Conservation (phyloP, 208 protist genomes). For the Herpetomonas muscarum region DNA sequence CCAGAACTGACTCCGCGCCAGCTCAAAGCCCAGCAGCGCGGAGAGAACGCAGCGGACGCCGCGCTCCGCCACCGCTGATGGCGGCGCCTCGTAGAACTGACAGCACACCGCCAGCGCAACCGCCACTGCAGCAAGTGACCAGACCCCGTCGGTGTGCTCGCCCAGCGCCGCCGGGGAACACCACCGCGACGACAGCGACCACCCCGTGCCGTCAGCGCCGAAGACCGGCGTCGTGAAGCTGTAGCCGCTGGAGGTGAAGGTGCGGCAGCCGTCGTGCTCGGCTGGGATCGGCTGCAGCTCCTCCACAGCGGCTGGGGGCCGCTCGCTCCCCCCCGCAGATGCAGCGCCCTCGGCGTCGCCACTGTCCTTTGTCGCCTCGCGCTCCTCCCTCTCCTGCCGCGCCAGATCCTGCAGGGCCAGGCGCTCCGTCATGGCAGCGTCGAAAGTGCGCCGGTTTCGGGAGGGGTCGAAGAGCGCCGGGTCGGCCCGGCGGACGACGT, state of each 20-base stretch:
- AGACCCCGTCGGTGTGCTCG: background rate
- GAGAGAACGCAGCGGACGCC: background rate
- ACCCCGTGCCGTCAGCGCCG: background rate
- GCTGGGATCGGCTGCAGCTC: background rate
- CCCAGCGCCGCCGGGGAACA: background rate
- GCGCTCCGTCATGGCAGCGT: background rate
- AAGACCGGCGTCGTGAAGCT: background rate
- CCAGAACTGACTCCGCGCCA: background rate
- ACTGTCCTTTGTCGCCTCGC: too few relatives aligned
- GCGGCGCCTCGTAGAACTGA: background rate
- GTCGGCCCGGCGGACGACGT: constrained; percentile 6
- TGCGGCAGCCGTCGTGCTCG: background rate
- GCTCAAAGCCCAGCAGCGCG: background rate
- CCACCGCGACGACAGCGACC: background rate
- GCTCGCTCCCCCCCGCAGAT: background rate
- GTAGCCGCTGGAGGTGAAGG: background rate
- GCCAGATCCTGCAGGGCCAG: too few relatives aligned
- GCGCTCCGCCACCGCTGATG: background rate
- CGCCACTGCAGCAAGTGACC: background rate
- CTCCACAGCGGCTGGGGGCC: background rate
- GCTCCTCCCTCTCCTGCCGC: too few relatives aligned
- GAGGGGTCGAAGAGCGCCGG: constrained; percentile 9
- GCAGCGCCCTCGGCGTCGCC: background rate
- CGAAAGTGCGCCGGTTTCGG: constrained; percentile 1
- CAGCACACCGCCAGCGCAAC: background rate